These are phyloP conservation scores for Aureobasidium leucospermi DNA, from an alignment of 2,329 filamentous ascomycete species.

Conservation along the genomic window DNA sequence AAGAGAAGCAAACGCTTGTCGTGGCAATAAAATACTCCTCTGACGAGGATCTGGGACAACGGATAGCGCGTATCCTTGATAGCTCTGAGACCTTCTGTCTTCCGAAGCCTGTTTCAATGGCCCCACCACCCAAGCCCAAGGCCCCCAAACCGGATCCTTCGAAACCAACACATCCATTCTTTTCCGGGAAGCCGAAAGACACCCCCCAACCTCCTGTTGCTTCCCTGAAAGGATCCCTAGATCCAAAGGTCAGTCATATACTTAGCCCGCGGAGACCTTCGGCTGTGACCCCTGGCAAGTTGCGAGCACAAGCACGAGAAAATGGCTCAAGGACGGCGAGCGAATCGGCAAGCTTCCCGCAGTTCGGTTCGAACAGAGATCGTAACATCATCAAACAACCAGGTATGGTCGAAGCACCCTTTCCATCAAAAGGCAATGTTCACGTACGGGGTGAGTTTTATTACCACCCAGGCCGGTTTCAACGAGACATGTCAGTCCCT, in stretches of 20 bases:
- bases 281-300: slow-evolving; percentile 41
- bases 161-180: slow-evolving; percentile 62
- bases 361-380: slow-evolving; percentile 16
- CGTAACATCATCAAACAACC: slow-evolving; percentile 49
- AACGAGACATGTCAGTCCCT: background rate
- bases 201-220: background rate
- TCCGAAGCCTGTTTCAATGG: background rate
- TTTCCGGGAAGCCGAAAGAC: slow-evolving; percentile 48
- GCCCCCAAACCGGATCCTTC: slow-evolving; percentile 25
- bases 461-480: background rate
- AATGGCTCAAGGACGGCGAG: slow-evolving; percentile 18
- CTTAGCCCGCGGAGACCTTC: slow-evolving; percentile 27
- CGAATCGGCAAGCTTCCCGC: slow-evolving; percentile 23
- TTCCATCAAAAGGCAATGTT: slow-evolving; percentile 58
- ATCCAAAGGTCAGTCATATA: background rate
- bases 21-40: slow-evolving; percentile 42
- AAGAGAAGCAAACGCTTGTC: slow-evolving; percentile 21
- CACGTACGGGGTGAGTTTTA: slow-evolving; percentile 51
- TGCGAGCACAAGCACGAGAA: slow-evolving; percentile 28
- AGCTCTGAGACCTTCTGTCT: slow-evolving; percentile 26
- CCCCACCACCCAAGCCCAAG: slow-evolving; percentile 22
- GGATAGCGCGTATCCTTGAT: slow-evolving; percentile 57
- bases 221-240: slow-evolving; percentile 19
- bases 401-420: slow-evolving; percentile 60
- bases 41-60: slow-evolving; percentile 43